A percentile compares a stretch with the other conserved stretches of the same genome.
phyloP scores from a whole-genome alignment of 1,284 basidiomycete species.

The Ustilago trichophora region DNA sequence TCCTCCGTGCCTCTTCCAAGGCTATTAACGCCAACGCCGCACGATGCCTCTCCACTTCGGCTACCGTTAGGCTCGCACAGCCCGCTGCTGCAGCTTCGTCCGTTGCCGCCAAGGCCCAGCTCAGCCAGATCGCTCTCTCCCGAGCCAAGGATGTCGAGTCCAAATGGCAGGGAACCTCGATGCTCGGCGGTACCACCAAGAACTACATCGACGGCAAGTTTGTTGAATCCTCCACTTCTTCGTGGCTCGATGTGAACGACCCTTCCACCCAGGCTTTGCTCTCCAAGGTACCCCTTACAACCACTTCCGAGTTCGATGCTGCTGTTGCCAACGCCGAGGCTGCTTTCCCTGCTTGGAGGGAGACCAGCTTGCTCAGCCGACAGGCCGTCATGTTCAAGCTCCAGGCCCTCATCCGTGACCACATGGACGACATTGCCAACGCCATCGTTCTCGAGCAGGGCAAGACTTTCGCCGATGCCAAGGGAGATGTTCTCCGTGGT shows the following conservation, averaged over 20 bases:
- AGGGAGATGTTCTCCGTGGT: conserved; percentile 91
- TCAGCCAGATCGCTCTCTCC: conserved; percentile 47
- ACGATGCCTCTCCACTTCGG: conserved; percentile 41
- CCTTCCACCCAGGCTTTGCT: conserved; percentile 89
- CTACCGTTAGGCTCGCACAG: conserved; percentile 21
- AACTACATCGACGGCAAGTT: conserved; percentile 90
- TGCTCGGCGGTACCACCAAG: conserved; percentile 76
- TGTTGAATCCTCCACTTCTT: conserved; percentile 77
- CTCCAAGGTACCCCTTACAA: conserved; percentile 88
- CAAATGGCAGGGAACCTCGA: conserved; percentile 83
- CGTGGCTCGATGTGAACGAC: conserved; percentile 86
- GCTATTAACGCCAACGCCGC: conserved; percentile 20
- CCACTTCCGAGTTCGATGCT: conserved; percentile 79
- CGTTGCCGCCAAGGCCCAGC: conserved; percentile 23
- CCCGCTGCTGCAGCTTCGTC: conserved; percentile 28
- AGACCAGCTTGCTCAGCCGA: conserved; percentile 82
- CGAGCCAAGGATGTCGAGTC: conserved; percentile 54
- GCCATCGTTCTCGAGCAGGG: conserved; percentile 65
- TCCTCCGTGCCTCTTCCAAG: conserved; percentile 28
- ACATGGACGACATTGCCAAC: conserved; percentile 68
- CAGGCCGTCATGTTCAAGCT: conserved; percentile 83
- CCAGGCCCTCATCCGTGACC: conserved; percentile 67
- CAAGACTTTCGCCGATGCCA: conserved; percentile 76
- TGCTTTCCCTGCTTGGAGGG: conserved; percentile 90
- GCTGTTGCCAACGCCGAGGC: conserved; percentile 87